Base-by-base conservation (phyloP, 2,329 filamentous ascomycete species). In the Calonectria hawksworthii region DNA sequence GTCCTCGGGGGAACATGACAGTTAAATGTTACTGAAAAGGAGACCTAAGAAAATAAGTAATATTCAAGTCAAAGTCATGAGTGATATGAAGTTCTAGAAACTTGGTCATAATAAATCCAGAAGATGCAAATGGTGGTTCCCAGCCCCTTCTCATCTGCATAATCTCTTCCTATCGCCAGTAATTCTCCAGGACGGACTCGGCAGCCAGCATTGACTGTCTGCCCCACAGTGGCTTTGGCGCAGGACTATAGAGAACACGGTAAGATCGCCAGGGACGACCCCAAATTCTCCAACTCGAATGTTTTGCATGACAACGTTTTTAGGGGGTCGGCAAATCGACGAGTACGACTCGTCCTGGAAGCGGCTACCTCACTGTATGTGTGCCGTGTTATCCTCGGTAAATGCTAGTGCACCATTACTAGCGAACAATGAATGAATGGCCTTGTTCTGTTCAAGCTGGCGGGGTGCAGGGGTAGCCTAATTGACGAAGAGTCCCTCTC, bases 351-450 rank as follows among this genome's bases (percentile, higher is more conserved):
- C 56, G 56, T 63, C 23, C 36, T n/a, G 36, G 13, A 26, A 41
- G 56, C 23, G 52, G 52, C 52, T 56, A 41, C n/a, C 36, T 28
- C 23, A 63, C 3, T 30, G 52, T n/a, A 18, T 13, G 5, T 21
- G 23, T 41, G 56, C 56, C 56, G 56, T 41, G n/a, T 41, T 63
- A 63, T 63, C 56, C 56, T 63, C 56, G 56, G 56, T 28, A 63
- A 63, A 41, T 28, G 23, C 34, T 11, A 26, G 28, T 21, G 5
- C 52, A 34, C 7, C 16, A 34, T 32, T 56, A 9, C 30, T 16
- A 56, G 30, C 7, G 9, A 30, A n/a, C 16, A 34, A 21, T n/a
- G n/a, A n/a, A n/a, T n/a, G n/a, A n/a, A n/a, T 32, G 28, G 18
- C 13, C 52, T 34, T 56, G 52, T 23, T 63, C 32, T 7, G 10